Evolutionary conservation across 2,329 filamentous ascomycete species (phyloP).

Genomic region (Tolypocladium guangdongense): DNA sequence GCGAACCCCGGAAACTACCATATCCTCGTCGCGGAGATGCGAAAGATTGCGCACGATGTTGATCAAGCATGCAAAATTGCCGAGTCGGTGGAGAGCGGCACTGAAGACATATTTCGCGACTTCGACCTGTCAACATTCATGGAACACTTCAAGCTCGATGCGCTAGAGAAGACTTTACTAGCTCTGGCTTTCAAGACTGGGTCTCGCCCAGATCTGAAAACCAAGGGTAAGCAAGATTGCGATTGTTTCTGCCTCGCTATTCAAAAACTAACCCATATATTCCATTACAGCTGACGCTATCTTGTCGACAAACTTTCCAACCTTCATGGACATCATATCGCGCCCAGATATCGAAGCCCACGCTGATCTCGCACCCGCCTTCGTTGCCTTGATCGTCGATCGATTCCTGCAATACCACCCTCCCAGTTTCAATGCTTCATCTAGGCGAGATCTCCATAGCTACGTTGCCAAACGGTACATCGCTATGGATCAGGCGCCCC

Average conservation of each 20-base stretch:
- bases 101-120: slow-evolving; percentile 88
- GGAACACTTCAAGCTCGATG: slow-evolving; percentile 90
- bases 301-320: slow-evolving; percentile 65
- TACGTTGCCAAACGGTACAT: slow-evolving; percentile 60
- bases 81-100: slow-evolving; percentile 80
- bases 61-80: slow-evolving; percentile 85
- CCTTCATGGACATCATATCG: slow-evolving; percentile 68
- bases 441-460: slow-evolving; percentile 56
- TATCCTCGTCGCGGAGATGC: slow-evolving; percentile 72
- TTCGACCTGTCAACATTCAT: slow-evolving; percentile 95
- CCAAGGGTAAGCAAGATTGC: slow-evolving; percentile 59
- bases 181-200: slow-evolving; percentile 80
- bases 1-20: slow-evolving; percentile 75
- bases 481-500: slow-evolving; percentile 50
- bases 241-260: slow-evolving; percentile 12
- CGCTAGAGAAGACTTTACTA: slow-evolving; percentile 76
- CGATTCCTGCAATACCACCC: slow-evolving; percentile 80
- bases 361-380: slow-evolving; percentile 54
- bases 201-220: slow-evolving; percentile 70
- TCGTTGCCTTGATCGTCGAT: slow-evolving; percentile 73
- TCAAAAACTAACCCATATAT: slow-evolving; percentile 32
- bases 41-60: slow-evolving; percentile 69
- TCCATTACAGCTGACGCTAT: slow-evolving; percentile 67
- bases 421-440: slow-evolving; percentile 70
- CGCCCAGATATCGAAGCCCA: slow-evolving; percentile 51